Conservation (phyloP, 2,329 filamentous ascomycete species). For the Aaosphaeria arxii region DNA sequence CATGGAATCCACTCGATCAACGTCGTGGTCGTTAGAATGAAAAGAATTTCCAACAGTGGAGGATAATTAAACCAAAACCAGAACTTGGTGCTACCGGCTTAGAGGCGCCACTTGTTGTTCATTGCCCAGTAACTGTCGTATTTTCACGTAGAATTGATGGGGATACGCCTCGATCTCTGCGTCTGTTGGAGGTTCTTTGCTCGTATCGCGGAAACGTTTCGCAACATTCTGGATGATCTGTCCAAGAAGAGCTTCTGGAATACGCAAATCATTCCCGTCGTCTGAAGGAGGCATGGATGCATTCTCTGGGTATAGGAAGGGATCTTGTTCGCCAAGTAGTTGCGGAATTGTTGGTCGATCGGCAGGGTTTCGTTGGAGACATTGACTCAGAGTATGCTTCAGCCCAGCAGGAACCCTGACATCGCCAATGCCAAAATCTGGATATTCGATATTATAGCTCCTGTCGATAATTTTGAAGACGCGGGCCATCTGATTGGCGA, state of each 20-base stretch:
- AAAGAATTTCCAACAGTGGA: too few relatives aligned
- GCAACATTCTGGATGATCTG: conserved; percentile 60
- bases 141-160: conserved; percentile 47
- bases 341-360: conserved; percentile 56
- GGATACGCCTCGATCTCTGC: conserved; percentile 52
- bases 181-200: conserved; percentile 53
- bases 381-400: conserved; percentile 55
- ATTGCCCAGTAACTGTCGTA: conserved; percentile 33
- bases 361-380: conserved; percentile 57
- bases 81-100: too few relatives aligned
- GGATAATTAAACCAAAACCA: too few relatives aligned
- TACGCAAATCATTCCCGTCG: conserved; percentile 40
- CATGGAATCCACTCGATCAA: too few relatives aligned
- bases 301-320: conserved; percentile 58
- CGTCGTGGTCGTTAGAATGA: too few relatives aligned
- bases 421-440: conserved; percentile 65
- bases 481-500: conserved; percentile 79
- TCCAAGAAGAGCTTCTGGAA: conserved; percentile 54
- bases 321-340: conserved; percentile 54
- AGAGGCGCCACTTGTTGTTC: too few relatives aligned
- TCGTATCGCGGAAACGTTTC: conserved; percentile 54
- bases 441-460: conserved; percentile 70
- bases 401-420: conserved; percentile 54
- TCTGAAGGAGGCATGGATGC: conserved; percentile 28
- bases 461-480: conserved; percentile 86